phyloP scores from a whole-genome alignment of 129 eudicot genomes.

The Centella asiatica region DNA sequence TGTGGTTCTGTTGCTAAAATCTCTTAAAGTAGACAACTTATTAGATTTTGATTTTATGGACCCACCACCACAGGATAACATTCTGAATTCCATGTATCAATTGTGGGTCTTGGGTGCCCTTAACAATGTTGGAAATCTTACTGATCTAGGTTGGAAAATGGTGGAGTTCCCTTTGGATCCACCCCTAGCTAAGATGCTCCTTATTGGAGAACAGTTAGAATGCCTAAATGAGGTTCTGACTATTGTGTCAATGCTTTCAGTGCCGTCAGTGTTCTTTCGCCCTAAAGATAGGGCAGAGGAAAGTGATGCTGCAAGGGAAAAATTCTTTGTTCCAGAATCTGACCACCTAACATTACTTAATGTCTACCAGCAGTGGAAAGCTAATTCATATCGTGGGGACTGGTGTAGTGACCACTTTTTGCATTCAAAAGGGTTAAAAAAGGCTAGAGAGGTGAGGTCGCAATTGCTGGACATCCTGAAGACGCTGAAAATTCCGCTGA shows the following conservation, averaged over 20 bases:
- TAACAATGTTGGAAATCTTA: conserved; percentile 41
- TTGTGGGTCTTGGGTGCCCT: conserved; percentile 68
- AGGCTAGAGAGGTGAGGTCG: conserved; percentile 59
- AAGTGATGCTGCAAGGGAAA: conserved; percentile 63
- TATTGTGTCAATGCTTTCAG: conserved; percentile 63
- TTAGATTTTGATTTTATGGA: conserved; percentile 71
- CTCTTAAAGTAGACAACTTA: conserved; percentile 51
- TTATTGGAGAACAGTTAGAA: conserved; percentile 43
- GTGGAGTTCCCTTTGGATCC: conserved; percentile 66
- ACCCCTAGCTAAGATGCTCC: conserved; percentile 54
- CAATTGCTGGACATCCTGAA: conserved; percentile 48
- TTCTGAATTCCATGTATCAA: conserved; percentile 65
- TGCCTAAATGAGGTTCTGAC: conserved; percentile 52
- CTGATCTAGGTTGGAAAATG: conserved; percentile 70
- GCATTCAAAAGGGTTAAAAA: conserved; percentile 48
- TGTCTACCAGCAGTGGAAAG: conserved; percentile 61
- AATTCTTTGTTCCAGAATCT: conserved; percentile 62
- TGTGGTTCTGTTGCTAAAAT: conserved; percentile 53
- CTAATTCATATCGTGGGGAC: conserved; percentile 50
- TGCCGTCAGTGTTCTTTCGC: conserved; percentile 55
- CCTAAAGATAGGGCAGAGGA: conserved; percentile 70
- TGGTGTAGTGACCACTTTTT: conserved; percentile 66
- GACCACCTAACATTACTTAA: conserved; percentile 54
- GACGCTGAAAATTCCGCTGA: conserved; percentile 41
- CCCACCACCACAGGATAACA: conserved; percentile 73